phyloP scores from a whole-genome alignment of 495 filamentous ascomycete genomes.

The Trichocladium uniseriatum region DNA sequence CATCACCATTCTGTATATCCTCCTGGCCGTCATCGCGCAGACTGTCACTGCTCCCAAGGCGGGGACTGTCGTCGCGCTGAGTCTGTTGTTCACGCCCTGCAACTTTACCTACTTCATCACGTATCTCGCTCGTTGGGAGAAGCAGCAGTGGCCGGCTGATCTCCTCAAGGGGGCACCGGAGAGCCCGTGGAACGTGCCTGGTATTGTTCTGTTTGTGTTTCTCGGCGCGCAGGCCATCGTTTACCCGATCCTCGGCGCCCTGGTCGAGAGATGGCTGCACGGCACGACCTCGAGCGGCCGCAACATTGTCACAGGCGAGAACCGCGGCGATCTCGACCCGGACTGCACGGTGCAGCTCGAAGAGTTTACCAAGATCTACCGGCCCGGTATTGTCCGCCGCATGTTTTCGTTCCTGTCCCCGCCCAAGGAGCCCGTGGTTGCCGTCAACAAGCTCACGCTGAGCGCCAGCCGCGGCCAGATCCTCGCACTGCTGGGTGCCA shows the following conservation, averaged over 20 bases:
- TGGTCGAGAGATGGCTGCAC: constrained; percentile 65
- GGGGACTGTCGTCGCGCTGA: constrained; percentile 50
- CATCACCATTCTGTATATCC: constrained; percentile 51
- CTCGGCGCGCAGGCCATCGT: constrained; percentile 61
- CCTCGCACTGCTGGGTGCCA: constrained; percentile 71
- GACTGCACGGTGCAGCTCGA: constrained; percentile 53
- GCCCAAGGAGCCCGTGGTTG: constrained; percentile 53
- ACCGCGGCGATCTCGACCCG: constrained; percentile 24
- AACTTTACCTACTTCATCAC: constrained; percentile 68
- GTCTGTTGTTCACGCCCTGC: constrained; percentile 65
- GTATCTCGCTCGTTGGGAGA: constrained; percentile 58
- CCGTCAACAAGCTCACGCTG: constrained; percentile 61
- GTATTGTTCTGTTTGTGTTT: constrained; percentile 59
- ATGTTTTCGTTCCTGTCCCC: constrained; percentile 47
- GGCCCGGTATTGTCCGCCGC: constrained; percentile 51
- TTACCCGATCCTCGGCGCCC: constrained; percentile 60
- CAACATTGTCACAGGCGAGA: constrained; percentile 36
- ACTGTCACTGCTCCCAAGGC: constrained; percentile 47
- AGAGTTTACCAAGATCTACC: constrained; percentile 65
- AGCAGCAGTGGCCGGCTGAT: constrained; percentile 43
- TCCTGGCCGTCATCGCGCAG: constrained; percentile 62
- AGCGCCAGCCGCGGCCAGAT: constrained; percentile 65
- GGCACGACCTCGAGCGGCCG: constrained; percentile 59
- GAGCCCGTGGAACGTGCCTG: constrained; percentile 53
- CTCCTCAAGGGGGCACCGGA: constrained; percentile 47